Percentiles rank a stretch among this genome's conserved stretches.
Evolutionary conservation across 495 filamentous ascomycete genomes (phyloP).

Genomic region (Neurospora hispaniola): DNA sequence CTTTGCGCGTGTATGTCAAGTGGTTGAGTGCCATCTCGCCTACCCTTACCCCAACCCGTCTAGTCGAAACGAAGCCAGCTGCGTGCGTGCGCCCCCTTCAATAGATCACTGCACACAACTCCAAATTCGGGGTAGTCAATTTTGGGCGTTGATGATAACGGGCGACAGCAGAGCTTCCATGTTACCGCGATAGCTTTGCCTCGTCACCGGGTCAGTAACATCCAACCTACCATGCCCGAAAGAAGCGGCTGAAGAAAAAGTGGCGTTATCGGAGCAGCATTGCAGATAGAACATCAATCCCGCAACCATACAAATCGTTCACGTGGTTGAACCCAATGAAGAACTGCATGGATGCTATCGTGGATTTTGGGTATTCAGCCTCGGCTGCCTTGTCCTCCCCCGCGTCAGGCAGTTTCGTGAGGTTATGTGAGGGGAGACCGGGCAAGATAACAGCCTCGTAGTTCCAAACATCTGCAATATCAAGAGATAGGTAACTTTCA

Average conservation of each 20-base stretch:
- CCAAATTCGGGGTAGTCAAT: not conserved
- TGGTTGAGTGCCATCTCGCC: not conserved
- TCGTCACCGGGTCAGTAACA: not conserved
- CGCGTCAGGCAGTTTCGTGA: not conserved
- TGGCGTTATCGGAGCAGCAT: not conserved
- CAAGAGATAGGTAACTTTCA: not conserved
- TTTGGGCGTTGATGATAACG: not conserved
- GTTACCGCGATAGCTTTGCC: not conserved
- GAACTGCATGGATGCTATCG: not conserved
- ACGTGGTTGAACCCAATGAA: not conserved
- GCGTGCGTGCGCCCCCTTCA: not conserved
- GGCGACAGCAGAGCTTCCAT: not conserved
- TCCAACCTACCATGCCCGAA: not conserved
- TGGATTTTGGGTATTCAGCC: not conserved
- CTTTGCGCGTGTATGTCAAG: too few species aligned
- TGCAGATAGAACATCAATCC: not conserved
- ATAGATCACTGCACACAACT: not conserved
- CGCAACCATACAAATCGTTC: not conserved
- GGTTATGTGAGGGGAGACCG: not conserved
- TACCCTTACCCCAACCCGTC: not conserved
- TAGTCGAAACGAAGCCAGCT: not conserved
- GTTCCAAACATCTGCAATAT: not conserved
- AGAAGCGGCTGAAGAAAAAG: not conserved
- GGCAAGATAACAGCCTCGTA: not conserved
- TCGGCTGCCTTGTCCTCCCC: not conserved